Conservation (phyloP, 352 stramenopile species). For the Pythium guiyangense region DNA sequence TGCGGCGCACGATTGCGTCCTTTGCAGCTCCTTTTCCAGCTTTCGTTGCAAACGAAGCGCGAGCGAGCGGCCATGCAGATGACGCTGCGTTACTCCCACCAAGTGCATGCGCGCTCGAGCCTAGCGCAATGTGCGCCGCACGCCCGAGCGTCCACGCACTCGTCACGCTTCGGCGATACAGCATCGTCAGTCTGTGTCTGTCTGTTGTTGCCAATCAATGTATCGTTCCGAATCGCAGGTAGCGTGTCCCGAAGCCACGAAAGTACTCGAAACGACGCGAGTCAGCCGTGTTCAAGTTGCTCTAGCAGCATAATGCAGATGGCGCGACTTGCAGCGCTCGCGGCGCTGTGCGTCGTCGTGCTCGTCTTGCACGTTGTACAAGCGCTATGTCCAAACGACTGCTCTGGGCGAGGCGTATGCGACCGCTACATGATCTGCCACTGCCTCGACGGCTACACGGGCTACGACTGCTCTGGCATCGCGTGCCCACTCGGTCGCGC, state of each 20-base stretch:
- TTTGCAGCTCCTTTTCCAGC: neutral
- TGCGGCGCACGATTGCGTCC: neutral
- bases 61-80: neutral
- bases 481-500: constrained; percentile 41
- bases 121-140: too few species aligned
- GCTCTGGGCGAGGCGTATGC: constrained; percentile 53
- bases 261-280: too few species aligned
- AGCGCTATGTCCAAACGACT: constrained; percentile 53
- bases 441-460: constrained; percentile 48
- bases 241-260: too few species aligned
- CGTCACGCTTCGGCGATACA: too few species aligned
- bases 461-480: constrained; percentile 61
- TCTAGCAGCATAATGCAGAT: too few species aligned
- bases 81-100: neutral
- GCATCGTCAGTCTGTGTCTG: too few species aligned
- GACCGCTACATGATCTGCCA: constrained; percentile 49
- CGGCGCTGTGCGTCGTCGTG: neutral
- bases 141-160: neutral
- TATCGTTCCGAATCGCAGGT: too few species aligned
- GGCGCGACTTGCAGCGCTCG: neutral
- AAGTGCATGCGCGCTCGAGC: neutral
- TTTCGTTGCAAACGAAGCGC: neutral
- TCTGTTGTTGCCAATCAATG: too few species aligned
- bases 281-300: too few species aligned
- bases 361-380: constrained; percentile 2